Conservation (phyloP, 2,329 filamentous ascomycete genomes). For the Alternaria infectoria region DNA sequence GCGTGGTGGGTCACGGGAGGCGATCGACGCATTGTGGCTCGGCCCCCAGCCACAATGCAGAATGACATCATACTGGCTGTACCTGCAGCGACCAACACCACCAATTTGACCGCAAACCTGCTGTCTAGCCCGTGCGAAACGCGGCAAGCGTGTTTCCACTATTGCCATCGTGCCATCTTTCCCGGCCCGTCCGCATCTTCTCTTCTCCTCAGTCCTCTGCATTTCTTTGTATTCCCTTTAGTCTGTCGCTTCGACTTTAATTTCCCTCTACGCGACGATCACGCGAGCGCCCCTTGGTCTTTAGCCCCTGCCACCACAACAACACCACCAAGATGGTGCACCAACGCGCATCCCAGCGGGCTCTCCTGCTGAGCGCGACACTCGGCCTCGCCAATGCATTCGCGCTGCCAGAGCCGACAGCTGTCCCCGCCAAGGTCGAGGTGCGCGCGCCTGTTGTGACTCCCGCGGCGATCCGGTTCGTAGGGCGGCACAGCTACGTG, state of each 20-base stretch:
- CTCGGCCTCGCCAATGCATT: conserved; percentile 32
- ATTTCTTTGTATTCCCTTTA: conserved; percentile 5
- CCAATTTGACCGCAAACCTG: conserved; percentile 11
- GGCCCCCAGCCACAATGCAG: neutral
- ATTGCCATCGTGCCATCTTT: neutral
- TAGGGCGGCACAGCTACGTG: conserved; percentile 39
- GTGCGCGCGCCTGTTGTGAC: conserved; percentile 41
- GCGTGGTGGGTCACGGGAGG: conserved; percentile 5
- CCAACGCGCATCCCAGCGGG: conserved; percentile 19
- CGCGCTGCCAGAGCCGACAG: conserved; percentile 42
- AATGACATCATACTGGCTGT: conserved; percentile 15
- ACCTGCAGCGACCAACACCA: conserved; percentile 12
- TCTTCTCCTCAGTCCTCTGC: neutral
- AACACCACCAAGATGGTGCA: conserved; percentile 20
- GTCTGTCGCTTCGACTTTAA: conserved; percentile 16
- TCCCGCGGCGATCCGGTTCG: conserved; percentile 43
- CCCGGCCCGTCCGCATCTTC: neutral
- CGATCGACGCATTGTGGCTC: neutral
- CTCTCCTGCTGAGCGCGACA: conserved; percentile 30
- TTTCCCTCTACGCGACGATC: neutral
- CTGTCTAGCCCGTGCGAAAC: neutral
- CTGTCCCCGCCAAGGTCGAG: conserved; percentile 37
- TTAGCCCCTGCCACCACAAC: neutral
- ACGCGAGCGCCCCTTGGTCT: conserved; percentile 2
- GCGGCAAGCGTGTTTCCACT: conserved; percentile 1